These are phyloP conservation scores for Paraphoma sp. DNA, from an alignment of 2,329 filamentous ascomycete species.

Conservation along the genomic window DNA sequence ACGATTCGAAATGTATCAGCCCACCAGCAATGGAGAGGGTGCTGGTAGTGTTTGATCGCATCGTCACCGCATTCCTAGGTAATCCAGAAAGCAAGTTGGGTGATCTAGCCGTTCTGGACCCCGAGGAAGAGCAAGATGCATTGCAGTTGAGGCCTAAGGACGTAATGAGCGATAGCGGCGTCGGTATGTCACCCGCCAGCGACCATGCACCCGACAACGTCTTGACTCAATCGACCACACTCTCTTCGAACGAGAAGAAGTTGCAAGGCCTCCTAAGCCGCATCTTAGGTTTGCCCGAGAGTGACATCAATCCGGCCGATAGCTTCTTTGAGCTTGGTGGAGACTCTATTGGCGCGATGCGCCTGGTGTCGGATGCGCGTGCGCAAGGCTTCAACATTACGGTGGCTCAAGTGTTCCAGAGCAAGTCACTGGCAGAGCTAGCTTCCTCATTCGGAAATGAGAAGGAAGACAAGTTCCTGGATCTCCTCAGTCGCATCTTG, in stretches of 20 bases:
- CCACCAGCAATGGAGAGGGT: slow-evolving; percentile 61
- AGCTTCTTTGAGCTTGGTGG: slow-evolving; percentile 57
- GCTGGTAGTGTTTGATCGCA: slow-evolving; percentile 59
- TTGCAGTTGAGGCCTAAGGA: slow-evolving; percentile 29
- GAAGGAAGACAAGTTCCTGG: slow-evolving; percentile 38
- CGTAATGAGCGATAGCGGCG: slow-evolving; percentile 26
- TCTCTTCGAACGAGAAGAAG: slow-evolving; percentile 35
- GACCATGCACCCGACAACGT: slow-evolving; percentile 1
- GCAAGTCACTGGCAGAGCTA: slow-evolving; percentile 58
- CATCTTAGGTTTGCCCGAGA: slow-evolving; percentile 35
- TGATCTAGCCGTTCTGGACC: slow-evolving; percentile 35
- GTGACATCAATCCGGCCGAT: slow-evolving; percentile 47
- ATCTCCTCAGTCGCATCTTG: slow-evolving; percentile 38
- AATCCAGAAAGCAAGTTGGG: slow-evolving; percentile 40
- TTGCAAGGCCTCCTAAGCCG: slow-evolving; percentile 30
- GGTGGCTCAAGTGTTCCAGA: slow-evolving; percentile 54
- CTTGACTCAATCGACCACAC: slow-evolving; percentile 2
- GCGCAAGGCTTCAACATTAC: slow-evolving; percentile 45
- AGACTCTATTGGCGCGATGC: slow-evolving; percentile 56
- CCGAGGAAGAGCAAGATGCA: slow-evolving; percentile 38
- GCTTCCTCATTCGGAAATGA: slow-evolving; percentile 54
- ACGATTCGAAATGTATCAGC: slow-evolving; percentile 67
- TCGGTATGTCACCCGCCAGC: slow-evolving; percentile 20
- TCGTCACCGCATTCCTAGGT: slow-evolving; percentile 59
- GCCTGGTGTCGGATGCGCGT: slow-evolving; percentile 50